phyloP scores from a whole-genome alignment of 768 basidiomycete species.

The Suillus cothurnatus region DNA sequence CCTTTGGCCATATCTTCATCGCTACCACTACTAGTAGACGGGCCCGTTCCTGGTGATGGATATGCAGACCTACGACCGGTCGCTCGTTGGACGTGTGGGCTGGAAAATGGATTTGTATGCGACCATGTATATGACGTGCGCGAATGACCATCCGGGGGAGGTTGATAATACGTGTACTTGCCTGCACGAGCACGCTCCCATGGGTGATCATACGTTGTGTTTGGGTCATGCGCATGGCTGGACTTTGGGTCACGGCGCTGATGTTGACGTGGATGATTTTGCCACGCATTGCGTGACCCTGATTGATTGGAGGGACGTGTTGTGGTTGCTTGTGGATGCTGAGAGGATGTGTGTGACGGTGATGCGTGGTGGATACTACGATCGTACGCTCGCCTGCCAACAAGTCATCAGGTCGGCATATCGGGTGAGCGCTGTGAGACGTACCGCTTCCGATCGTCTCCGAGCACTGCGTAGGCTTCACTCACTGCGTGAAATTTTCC shows the following conservation, averaged over 20 bases:
- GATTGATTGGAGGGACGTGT: conserved; percentile 26
- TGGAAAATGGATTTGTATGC: conserved; percentile 24
- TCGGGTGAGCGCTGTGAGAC: conserved; percentile 1
- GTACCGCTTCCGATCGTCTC: conserved; percentile 48
- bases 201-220: conserved; percentile 12
- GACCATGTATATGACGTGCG: conserved; percentile 7
- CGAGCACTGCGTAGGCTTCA: conserved; percentile 48
- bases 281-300: conserved; percentile 30
- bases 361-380: conserved; percentile 19
- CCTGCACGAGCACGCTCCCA: conserved; percentile 13
- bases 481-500: conserved; percentile 47
- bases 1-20: neutral
- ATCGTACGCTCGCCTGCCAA: conserved; percentile 36
- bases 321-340: conserved; percentile 35
- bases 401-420: neutral
- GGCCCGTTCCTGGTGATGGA: neutral
- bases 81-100: conserved; percentile 28
- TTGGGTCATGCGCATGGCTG: conserved; percentile 13
- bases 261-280: conserved; percentile 16
- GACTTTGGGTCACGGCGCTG: conserved; percentile 14
- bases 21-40: conserved; percentile 9
- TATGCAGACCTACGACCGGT: conserved; percentile 23
- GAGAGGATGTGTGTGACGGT: conserved; percentile 7
- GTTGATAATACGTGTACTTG: conserved; percentile 4
- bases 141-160: conserved; percentile 9